A percentile compares a stretch with the other conserved stretches of the same genome.
These are phyloP conservation scores for Thuja plicata DNA, from an alignment of 83 land plant genomes.

Conservation along the genomic window DNA sequence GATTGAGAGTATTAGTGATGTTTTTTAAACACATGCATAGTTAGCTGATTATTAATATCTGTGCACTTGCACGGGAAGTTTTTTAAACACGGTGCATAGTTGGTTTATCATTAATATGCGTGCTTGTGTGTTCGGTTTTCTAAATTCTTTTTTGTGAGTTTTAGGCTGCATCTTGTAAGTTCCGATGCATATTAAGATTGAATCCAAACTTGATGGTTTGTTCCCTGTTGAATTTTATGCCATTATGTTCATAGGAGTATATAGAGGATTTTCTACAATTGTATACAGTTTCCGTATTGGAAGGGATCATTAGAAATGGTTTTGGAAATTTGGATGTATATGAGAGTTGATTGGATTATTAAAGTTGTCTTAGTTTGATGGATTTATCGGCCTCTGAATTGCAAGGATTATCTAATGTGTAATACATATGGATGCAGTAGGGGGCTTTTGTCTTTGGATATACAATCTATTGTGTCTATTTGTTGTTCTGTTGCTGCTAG, in stretches of 20 bases:
- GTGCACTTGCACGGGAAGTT: too few species aligned
- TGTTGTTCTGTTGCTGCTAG: not conserved
- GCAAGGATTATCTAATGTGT: not conserved
- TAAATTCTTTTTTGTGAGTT: not conserved
- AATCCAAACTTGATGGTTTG: not conserved
- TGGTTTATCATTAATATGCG: too few species aligned
- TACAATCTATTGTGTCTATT: not conserved
- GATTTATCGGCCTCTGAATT: too few species aligned
- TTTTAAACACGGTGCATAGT: too few species aligned
- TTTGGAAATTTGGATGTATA: not conserved
- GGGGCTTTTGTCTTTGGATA: not conserved
- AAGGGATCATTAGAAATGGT: not conserved
- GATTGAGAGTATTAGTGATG: too few species aligned
- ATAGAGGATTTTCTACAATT: not conserved
- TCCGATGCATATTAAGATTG: not conserved
- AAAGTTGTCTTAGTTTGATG: not conserved
- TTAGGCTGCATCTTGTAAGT: not conserved
- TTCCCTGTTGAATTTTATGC: not conserved
- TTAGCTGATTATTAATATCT: too few species aligned
- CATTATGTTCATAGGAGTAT: not conserved
- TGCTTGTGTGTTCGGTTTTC: not conserved
- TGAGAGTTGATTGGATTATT: not conserved
- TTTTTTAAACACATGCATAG: too few species aligned
- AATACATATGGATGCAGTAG: not conserved
- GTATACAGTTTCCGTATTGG: not conserved